Conservation (phyloP, 306 rosid species). For the Begonia masoniana region DNA sequence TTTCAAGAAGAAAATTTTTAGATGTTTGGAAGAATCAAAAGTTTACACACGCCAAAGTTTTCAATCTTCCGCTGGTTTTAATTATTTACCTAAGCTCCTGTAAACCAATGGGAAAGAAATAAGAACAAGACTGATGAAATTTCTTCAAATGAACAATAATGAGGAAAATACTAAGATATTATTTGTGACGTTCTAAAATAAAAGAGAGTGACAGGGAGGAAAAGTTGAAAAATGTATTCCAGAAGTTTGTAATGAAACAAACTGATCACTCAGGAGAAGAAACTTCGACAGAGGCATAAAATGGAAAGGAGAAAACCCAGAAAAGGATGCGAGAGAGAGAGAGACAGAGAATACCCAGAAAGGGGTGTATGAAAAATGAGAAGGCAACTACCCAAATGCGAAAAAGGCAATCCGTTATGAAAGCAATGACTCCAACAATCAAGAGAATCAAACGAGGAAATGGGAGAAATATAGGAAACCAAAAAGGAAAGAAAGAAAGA, state of each 20-base stretch:
- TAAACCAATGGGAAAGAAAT: slow-evolving; percentile 7
- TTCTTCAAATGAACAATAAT: not conserved
- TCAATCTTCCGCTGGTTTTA: no score
- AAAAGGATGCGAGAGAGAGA: slow-evolving; percentile 3
- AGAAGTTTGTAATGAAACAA: slow-evolving; percentile 5
- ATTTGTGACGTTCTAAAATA: no score
- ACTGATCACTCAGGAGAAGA: not conserved
- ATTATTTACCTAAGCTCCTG: slow-evolving; percentile 21
- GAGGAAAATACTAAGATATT: not conserved
- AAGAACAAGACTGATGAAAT: not conserved
- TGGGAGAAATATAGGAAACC: slow-evolving; percentile 14
- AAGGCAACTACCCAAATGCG: slow-evolving; percentile 2
- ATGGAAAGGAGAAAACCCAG: slow-evolving; percentile 11
- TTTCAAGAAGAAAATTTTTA: slow-evolving; percentile 8
- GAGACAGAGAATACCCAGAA: not conserved
- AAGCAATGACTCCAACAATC: not conserved
- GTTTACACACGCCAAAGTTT: no score
- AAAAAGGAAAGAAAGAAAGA: slow-evolving; percentile 9
- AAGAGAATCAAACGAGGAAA: slow-evolving; percentile 22
- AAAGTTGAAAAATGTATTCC: no score
- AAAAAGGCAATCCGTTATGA: not conserved
- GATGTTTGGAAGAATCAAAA: slow-evolving; percentile 6
- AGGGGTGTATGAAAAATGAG: slow-evolving; percentile 4
- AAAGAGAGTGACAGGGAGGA: no score
- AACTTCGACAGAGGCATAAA: no score